A percentile compares a stretch with the other conserved stretches of the same genome.
Conservation (phyloP, 495 filamentous ascomycete species). For the Extremus antarcticus region DNA sequence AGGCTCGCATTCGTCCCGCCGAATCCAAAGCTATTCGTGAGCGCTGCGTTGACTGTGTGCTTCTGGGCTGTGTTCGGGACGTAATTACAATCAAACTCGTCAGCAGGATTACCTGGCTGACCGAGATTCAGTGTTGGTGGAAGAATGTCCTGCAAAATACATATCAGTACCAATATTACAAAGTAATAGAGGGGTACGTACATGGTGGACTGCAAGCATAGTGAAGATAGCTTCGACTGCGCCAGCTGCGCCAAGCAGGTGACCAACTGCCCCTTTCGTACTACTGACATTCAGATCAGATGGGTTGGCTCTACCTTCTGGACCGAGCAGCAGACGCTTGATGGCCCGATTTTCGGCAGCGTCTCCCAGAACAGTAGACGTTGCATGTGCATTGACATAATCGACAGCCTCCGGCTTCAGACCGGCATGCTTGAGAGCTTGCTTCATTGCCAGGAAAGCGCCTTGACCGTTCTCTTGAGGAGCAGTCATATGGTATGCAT, state of each 20-base stretch:
- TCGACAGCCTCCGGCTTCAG: conserved; percentile 61
- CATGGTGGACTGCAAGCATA: conserved; percentile 63
- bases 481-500: conserved; percentile 88
- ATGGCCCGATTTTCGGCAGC: conserved; percentile 81
- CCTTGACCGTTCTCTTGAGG: conserved; percentile 72
- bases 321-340: conserved; percentile 61
- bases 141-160: conserved; percentile 53
- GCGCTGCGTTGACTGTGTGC: conserved; percentile 56
- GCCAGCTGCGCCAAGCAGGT: conserved; percentile 83
- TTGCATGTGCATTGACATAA: conserved; percentile 95
- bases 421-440: conserved; percentile 62
- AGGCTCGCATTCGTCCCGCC: conserved; percentile 91
- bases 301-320: conserved; percentile 51
- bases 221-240: conserved; percentile 81
- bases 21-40: conserved; percentile 97
- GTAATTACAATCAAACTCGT: conserved; percentile 79
- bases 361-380: conserved; percentile 75
- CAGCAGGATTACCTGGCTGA: conserved; percentile 38
- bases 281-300: conserved; percentile 72
- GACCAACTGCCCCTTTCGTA: conserved; percentile 87
- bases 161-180: neutral
- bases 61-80: conserved; percentile 61
- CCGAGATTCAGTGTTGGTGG: conserved; percentile 83
- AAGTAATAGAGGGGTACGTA: too few species aligned
- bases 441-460: conserved; percentile 73